Evolutionary conservation across 768 basidiomycete genomes (phyloP), one percentile per base, ranked within the genome.

Genomic region (Trametes sanguinea): DNA sequence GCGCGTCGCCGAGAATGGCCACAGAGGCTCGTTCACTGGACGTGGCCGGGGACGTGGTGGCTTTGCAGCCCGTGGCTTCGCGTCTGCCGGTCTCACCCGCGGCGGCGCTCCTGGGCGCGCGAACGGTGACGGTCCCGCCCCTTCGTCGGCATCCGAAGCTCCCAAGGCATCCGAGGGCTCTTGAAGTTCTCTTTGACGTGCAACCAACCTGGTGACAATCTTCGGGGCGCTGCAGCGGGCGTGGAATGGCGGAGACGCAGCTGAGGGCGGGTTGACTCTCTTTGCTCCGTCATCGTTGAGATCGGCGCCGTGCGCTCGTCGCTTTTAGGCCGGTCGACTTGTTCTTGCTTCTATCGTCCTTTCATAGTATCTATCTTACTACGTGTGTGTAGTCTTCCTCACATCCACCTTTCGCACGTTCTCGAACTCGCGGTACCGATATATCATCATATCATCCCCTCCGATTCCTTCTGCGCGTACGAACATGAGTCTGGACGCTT

Each of bases 1-100:
- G 27, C 73, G 72, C 22, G 57, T 53, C 30, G 63, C 65, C 1
- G 68, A 71, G 46, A 63, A 61, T 43, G 65, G 64, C 5, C 48
- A 14, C n/a, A 35, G 63, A 29, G 63, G 72, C 35, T 52, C 67
- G 0, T 66, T 57, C 51, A 39, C 66, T 2, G 76, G 71, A 9
- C 67, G 71, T 14, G 77, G 84, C 14, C 80, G 88, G 2, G 81
- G 83, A 2, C 79, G 87, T 30, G 81, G 84, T 22, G 84, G 83
- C 2, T 92, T 80, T 68, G 86, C 82, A n/a, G 80, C 84, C 11
- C 78, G 89, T 61, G 84, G 84, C 11, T 81, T 92, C 55, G 83
- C 85, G 4, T 85, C 86, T 8, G 90, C 89, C 14, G 91, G 91
- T 3, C 75, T 93, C 65, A 86, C 75, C 14, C 74, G 71, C 58